Base-by-base conservation (phyloP, 1,284 basidiomycete genomes). In the Leccinum huronense region DNA sequence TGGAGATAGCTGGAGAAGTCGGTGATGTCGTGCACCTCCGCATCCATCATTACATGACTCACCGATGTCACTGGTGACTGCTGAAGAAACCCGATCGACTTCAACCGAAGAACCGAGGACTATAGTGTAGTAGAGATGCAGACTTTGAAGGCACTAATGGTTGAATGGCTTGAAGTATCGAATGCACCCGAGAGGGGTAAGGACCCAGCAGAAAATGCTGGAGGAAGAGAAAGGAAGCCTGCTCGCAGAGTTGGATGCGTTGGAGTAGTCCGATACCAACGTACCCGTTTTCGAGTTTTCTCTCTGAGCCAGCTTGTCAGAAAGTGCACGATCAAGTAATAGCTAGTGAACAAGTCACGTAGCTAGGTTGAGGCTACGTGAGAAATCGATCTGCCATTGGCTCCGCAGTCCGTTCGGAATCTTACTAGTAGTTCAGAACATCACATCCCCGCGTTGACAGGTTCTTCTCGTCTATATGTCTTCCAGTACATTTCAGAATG, bases 401-500 rank as follows among this genome's bases (percentile, higher is more conserved):
- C 16, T 42, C n/a, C 40, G 40, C n/a, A 42, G 40, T 42, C 40
- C 16, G 4, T 42, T 51, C 19, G 23, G 23, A 51, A 27, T 34
- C 34, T 36, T 34, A 36, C 34, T 36, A 36, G 11, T 36, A 10
- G 45, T 23, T 51, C 45, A 23, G 3, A 23, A 23, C 23, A 11
- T 23, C 48, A 48, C 48, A 56, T 27, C 23, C 11, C 56, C n/a
- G 30, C 40, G 16, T 48, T 57, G 6, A 56, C 57, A 45, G 14
- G n/a, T 16, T 38, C 19, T 42, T 19, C 23, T 3, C 55, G 19
- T 23, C 45, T 14, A 3, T 13, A 77, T 75, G 76, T 63, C 67
- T 61, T 64, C 68, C 42, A 67, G 62, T 40, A 70, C 68, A 58
- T 80, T 65, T 53, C 75, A 55, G 60, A 73, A 77, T 56, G 77